Base-by-base conservation (phyloP, 225 moss, liverwort and hornwort species). In the Pseudisothecium myosuroides region DNA sequence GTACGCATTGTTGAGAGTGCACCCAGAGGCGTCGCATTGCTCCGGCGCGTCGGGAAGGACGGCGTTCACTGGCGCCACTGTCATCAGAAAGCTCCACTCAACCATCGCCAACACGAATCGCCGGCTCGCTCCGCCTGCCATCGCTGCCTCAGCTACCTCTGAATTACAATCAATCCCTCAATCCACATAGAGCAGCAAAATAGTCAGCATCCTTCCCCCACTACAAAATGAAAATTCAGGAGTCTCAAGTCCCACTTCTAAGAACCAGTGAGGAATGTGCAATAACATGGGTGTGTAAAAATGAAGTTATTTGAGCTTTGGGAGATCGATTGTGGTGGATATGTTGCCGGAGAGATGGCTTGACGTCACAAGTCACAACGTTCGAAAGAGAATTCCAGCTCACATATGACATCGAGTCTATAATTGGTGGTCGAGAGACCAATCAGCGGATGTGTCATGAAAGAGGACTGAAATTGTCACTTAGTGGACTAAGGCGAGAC, bases 1-100 rank as follows among this genome's bases (percentile, higher is more conserved):
- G 85, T 91, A 92, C 7, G 92, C 91, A 49, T 91, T 91, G 71
- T 76, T 31, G 32, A 92, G 80, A 22, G 89, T 89, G 87, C 90
- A 91, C 29, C 89, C 87, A 4, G 87, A 63, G 3, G 63, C 67
- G 14, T 37, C 84, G 81, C 89, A 91, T 32, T 82, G 67, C 89
- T 80, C 89, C 23, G 86, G 88, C 77, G 87, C 27, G 17, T 11
- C 24, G 34, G 91, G 59, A 24, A 69, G 55, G 50, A 58, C 41
- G 47, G 91, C 92, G 19, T 76, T 49, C 81, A 87, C 88, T 14
- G 64, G n/a, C 55, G 37, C 52, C 31, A 66, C 52, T 32, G 10
- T 22, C 66, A 77, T 23, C 49, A 27, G 55, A 49, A 18, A 84
- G 69, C 76, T 85, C 76, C 88, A 88, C 1, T 23, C 28, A 37